Conservation (phyloP, 192 early-diverging fungal genomes). For the Backusella tuberculispora region DNA sequence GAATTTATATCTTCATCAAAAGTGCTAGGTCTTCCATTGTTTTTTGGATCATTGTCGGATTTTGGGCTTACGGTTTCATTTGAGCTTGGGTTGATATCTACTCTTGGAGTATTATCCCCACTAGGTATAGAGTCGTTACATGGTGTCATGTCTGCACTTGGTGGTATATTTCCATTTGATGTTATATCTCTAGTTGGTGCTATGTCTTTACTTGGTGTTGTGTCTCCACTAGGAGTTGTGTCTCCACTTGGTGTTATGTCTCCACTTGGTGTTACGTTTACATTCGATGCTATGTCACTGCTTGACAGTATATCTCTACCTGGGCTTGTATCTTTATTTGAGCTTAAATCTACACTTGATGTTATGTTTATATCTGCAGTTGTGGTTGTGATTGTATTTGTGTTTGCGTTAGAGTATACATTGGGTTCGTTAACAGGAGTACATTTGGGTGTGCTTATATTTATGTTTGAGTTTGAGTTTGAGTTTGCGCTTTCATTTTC, state of each 20-base stretch:
- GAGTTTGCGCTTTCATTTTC: too few relatives aligned
- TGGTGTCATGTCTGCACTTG: background rate
- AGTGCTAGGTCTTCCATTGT: too few relatives aligned
- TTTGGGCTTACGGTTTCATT: background rate
- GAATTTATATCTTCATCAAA: too few relatives aligned
- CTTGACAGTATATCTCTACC: background rate
- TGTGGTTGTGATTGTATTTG: background rate
- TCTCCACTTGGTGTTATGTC: background rate
- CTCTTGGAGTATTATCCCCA: background rate
- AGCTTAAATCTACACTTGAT: too few relatives aligned
- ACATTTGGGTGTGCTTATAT: background rate
- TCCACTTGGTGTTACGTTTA: background rate
- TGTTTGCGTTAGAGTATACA: background rate
- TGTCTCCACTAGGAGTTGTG: background rate
- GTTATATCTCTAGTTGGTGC: background rate
- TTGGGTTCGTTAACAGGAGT: background rate
- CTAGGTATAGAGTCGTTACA: background rate
- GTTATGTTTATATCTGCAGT: background rate
- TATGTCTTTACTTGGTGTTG: too few relatives aligned
- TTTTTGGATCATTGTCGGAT: too few relatives aligned
- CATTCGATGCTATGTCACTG: background rate
- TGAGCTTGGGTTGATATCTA: background rate
- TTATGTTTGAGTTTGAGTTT: background rate
- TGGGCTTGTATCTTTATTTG: background rate
- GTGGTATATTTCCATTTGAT: background rate